A percentile compares a stretch with the other conserved stretches of the same genome.
These are phyloP conservation scores for Elongisporangium prolatum DNA, from an alignment of 352 stramenopile species.

Conservation along the genomic window DNA sequence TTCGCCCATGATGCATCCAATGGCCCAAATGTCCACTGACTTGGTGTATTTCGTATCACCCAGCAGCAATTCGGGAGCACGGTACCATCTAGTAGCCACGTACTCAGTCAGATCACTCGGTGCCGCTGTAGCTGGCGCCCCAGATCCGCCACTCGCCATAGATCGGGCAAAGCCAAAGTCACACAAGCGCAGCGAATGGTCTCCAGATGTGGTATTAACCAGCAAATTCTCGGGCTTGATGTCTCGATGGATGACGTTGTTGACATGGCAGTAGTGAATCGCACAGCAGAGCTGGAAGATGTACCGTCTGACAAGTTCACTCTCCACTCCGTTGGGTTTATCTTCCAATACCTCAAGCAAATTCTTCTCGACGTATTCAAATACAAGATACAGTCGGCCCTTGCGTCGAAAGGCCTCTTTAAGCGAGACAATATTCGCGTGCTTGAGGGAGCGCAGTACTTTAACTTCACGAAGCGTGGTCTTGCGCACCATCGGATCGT, in stretches of 20 bases:
- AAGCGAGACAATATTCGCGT: conserved; percentile 97
- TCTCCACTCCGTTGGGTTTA: conserved; percentile 81
- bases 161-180: conserved; percentile 97
- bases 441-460: conserved; percentile 97
- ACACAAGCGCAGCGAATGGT: conserved; percentile 97
- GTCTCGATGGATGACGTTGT: conserved; percentile 97
- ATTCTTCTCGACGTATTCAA: conserved; percentile 98
- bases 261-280: conserved; percentile 95
- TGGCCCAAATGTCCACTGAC: conserved; percentile 94
- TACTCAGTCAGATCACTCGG: conserved; percentile 97
- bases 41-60: conserved; percentile 98
- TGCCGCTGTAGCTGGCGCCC: background rate
- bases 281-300: conserved; percentile 97
- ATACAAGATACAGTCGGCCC: conserved; percentile 95
- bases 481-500: conserved; percentile 91
- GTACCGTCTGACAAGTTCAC: conserved; percentile 96
- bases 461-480: conserved; percentile 96
- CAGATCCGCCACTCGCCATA: conserved; percentile 51
- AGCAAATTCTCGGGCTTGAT: conserved; percentile 99
- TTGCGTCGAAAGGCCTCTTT: conserved; percentile 98
- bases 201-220: conserved; percentile 91
- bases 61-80: conserved; percentile 98
- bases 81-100: conserved; percentile 98
- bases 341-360: conserved; percentile 94
- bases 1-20: conserved; percentile 98